Percentiles rank a stretch among this genome's conserved stretches.
Conservation (phyloP, 257 asterid genomes). For the Forsythia suspensa region DNA sequence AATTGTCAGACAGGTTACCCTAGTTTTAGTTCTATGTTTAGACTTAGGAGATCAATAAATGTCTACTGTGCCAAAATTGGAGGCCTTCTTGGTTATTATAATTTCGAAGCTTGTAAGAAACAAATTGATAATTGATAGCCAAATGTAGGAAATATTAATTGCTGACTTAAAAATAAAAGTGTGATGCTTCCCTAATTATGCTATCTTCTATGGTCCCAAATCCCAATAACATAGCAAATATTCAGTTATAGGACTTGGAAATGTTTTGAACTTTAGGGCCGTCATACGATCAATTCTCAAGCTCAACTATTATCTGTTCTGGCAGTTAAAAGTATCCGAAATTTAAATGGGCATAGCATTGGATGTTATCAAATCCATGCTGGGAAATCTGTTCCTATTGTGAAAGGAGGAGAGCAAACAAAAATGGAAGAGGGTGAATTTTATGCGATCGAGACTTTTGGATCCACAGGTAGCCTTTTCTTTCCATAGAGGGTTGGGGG, state of each 20-base stretch:
- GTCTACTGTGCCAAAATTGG: neutral
- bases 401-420: slow-evolving; percentile 97
- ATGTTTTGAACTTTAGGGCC: neutral
- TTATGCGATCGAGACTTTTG: slow-evolving; percentile 97
- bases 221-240: neutral
- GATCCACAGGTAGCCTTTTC: slow-evolving; percentile 74
- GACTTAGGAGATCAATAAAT: neutral
- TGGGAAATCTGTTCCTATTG: slow-evolving; percentile 97
- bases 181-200: neutral
- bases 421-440: slow-evolving; percentile 99
- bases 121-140: neutral
- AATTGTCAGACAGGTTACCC: slow-evolving; percentile 6
- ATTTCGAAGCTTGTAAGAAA: neutral
- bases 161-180: neutral
- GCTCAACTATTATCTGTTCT: slow-evolving; percentile 20
- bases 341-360: slow-evolving; percentile 93
- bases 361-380: slow-evolving; percentile 96
- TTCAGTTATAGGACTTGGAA: neutral
- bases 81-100: slow-evolving; percentile 3
- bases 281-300: neutral
- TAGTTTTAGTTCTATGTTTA: neutral
- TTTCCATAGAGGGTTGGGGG: neutral
- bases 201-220: neutral
- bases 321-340: slow-evolving; percentile 92
- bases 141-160: neutral